These are phyloP conservation scores for Lipomyces kockii DNA, from an alignment of 805 yeast species.

Conservation along the genomic window DNA sequence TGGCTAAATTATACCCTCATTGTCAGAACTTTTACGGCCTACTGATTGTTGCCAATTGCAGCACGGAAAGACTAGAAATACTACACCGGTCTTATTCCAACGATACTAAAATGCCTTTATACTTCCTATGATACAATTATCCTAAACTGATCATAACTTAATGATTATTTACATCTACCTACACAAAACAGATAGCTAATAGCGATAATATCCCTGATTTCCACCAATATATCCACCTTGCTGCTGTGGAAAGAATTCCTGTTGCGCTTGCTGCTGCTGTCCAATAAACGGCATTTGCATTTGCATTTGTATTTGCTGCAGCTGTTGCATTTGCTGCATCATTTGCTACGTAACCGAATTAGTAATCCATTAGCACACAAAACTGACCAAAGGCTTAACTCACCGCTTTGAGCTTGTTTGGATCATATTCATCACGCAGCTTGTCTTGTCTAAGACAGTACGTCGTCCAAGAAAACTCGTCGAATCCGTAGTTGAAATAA, in stretches of 20 bases:
- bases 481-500: constrained; percentile 95
- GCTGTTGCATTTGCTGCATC: constrained; percentile 34
- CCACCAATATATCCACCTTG: constrained; percentile 11
- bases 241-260: constrained; percentile 14
- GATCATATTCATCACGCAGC: constrained; percentile 76
- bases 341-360: constrained; percentile 14
- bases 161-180: background rate
- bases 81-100: too few species aligned
- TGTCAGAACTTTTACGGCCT: too few species aligned
- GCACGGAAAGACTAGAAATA: background rate
- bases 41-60: background rate
- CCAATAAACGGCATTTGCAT: constrained; percentile 31
- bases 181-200: background rate
- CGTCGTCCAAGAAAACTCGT: constrained; percentile 94
- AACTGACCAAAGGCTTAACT: background rate
- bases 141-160: background rate
- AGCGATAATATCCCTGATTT: constrained; percentile 7
- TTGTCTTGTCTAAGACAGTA: constrained; percentile 88
- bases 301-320: constrained; percentile 21
- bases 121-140: too few species aligned
- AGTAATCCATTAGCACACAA: background rate
- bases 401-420: constrained; percentile 68
- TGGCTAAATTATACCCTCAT: too few species aligned
- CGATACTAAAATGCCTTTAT: background rate
- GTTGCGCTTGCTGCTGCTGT: constrained; percentile 10